Base-by-base conservation (phyloP, 495 filamentous ascomycete species). In the Hyphodiscus hymeniophilus region DNA sequence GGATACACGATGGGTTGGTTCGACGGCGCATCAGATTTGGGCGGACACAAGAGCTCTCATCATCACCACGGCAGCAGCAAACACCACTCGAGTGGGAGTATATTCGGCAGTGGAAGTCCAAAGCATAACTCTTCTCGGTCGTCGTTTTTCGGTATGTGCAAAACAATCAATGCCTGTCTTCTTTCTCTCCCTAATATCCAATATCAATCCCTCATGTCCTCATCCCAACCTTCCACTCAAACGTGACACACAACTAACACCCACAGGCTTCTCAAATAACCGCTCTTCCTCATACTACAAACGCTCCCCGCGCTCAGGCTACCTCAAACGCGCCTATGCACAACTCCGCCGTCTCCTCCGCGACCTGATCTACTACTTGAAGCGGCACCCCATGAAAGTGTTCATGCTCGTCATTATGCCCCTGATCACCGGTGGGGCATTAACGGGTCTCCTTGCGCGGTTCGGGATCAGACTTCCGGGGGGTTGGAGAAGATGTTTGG, bases 361-460 rank as follows among this genome's bases (percentile, higher is more conserved):
- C 45, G 79, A 89, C 53, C 75, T 94, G 11, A 73, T 75, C 54
- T 73, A 78, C 61, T 94, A 89, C 63, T 82, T 84, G 46, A 79
- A 85, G 58, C 70, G 76, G 7, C 79, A 95, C 60, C 89, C 89
- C 0, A 56, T 87, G 54, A 92, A 90, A 65, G 82, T 91, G 2
- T 80, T 94, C 64, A 78, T 90, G 70, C 71, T 92, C 15, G 82
- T 94, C 24, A 77, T 94, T 44, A 74, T 94, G 72, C 89, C 89
- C 16, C 70, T 96, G 38, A 68, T 95, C 47, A 87, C 82, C 0
- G 86, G 86, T 41, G 89, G 89, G 5, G 81, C 86, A 21, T 63
- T 96, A 56, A 75, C 77, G 3, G 81, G 79, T 22, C 62, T 94
- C 18, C 69, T 92, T 11, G 74, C 74, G 18, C 77, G 81, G 63